Base-by-base conservation (phyloP, 768 basidiomycete genomes). In the Agaricus subrufescens region DNA sequence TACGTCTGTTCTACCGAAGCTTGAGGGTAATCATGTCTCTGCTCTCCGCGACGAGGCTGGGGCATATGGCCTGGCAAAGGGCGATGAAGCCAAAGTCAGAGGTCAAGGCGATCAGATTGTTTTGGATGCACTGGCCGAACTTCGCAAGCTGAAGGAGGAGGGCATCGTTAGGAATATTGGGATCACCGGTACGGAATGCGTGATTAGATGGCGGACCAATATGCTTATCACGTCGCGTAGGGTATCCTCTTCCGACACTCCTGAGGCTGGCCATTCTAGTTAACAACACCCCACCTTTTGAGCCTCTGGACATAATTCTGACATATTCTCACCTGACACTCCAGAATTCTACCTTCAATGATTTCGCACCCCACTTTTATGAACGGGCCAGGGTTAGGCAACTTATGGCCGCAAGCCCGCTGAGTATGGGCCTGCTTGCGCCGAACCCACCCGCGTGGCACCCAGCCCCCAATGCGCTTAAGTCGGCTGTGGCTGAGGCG, bases 361-460 rank as follows among this genome's bases (percentile, higher is more conserved):
- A 75, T 9, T 92, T 85, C 66, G 75, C 78, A 27, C 70, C 77
- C 10, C 77, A 79, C 40, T 78, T 94, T 53, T 73, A 75, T 59
- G 66, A 71, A 19, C 85, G 87, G 25, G 91, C 90, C 0, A 72
- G 80, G 49, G 79, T 95, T 44, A 66, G 69, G 54, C 87, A 90
- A 54, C 74, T 95, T 29, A 52, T 93, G 50, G 75, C 86, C 2
- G 93, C 93, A 1, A 92, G 91, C 2, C 93, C 93, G 7, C 75
- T 95, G 51, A 86, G 81, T 65, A 94, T 94, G 92, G 87, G 86
- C 0, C 79, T 94, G 3, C 77, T 95, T 34, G 83, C 84, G 0
- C 60, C 71, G 2, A 66, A 65, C 0, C 75, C 79, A 2, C 87
- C 87, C 1, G 11, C 67, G 2, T 94, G 91, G 92, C 91, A 94